Base-by-base conservation (phyloP, 768 basidiomycete species). In the Daedaleopsis sinensis region DNA sequence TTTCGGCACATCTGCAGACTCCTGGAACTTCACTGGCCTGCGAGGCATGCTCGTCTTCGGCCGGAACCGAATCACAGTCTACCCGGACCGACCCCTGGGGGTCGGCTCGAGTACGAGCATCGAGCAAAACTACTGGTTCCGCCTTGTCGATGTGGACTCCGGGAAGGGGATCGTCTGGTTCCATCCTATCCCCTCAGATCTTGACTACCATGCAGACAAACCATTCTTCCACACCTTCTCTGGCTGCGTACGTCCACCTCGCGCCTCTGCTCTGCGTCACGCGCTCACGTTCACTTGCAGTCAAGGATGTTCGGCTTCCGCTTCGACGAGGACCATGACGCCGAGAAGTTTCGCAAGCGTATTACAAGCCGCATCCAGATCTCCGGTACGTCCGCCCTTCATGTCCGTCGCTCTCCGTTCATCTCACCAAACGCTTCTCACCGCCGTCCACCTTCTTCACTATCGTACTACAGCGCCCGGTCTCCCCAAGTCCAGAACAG, bases 171-270 rank as follows among this genome's bases (percentile, higher is more conserved):
- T 85, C 42, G 79, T 87, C 11, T 91, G 89, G 89, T 80, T 82
- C 72, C 88, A 90, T 75, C 82, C 82, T 62, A 78, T 90, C 56
- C 84, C 85, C 0, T 75, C 77, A 48, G 75, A 77, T 50, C 82
- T 89, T 67, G 81, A 87, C 55, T 98, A 96, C 72, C 82, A 84
- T 67, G 81, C 89, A 66, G 94, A 97, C 73, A 85, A 90, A 58
- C 91, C 93, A 2, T 96, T 96, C 78, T 97, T 97, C 76, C 94
- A 98, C 73, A 82, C 87, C 42, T 96, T 96, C 74, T 84, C 87
- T 49, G 92, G 91, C 44, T 84, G 89, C 77, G 95, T 96, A 70
- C 71, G 91, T 66, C 48, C 15, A 6, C 23, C 32, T 49, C 6
- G 18, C 27, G 32, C 39, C 21, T 36, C 23, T 35, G 18, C 16